Percentiles rank a stretch among this genome's conserved stretches.
Evolutionary conservation across 2,329 filamentous ascomycete species (phyloP).

Genomic region (Paraconiothyrium sp.): DNA sequence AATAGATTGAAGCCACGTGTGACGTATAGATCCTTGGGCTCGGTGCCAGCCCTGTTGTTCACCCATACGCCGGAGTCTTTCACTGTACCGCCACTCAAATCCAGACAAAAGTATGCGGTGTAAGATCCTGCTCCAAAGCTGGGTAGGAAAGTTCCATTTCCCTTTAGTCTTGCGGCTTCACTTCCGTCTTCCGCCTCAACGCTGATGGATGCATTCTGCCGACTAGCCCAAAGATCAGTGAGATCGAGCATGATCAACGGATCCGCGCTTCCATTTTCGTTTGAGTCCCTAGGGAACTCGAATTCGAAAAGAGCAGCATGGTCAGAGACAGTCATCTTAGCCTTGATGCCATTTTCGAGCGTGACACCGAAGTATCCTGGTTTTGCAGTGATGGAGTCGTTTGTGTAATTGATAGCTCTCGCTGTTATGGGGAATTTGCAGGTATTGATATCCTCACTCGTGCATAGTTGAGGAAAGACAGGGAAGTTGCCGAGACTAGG

Average conservation of each 20-base stretch:
- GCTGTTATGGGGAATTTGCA: conserved; percentile 64
- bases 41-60: conserved; percentile 61
- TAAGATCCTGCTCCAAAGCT: conserved; percentile 72
- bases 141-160: conserved; percentile 67
- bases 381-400: conserved; percentile 61
- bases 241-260: conserved; percentile 69
- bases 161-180: conserved; percentile 59
- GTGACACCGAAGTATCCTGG: conserved; percentile 70
- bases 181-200: conserved; percentile 55
- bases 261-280: conserved; percentile 47
- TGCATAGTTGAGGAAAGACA: conserved; percentile 73
- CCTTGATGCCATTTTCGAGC: conserved; percentile 64
- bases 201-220: conserved; percentile 62
- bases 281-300: conserved; percentile 56
- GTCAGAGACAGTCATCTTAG: conserved; percentile 70
- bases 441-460: conserved; percentile 67
- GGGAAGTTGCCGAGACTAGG: conserved; percentile 79
- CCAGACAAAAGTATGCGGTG: conserved; percentile 67
- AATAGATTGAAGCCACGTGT: conserved; percentile 49
- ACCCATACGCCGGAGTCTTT: conserved; percentile 67
- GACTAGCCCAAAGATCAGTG: conserved; percentile 65
- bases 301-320: conserved; percentile 70
- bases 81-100: conserved; percentile 62
- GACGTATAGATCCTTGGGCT: conserved; percentile 52
- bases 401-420: conserved; percentile 61